These are phyloP conservation scores for Diplocarpon mali DNA, from an alignment of 2,329 filamentous ascomycete genomes.

Conservation along the genomic window DNA sequence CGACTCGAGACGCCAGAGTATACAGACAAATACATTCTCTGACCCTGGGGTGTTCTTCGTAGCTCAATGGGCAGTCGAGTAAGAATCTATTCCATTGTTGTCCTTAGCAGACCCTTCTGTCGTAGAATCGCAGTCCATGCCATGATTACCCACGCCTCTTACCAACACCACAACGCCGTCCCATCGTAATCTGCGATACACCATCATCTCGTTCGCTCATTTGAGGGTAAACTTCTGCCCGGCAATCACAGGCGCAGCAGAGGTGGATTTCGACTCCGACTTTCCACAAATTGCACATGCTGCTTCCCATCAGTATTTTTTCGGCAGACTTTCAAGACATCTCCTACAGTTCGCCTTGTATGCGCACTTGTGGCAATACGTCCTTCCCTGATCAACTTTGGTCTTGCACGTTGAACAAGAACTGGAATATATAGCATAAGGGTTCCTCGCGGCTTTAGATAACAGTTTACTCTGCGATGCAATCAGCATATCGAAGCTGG, in stretches of 20 bases:
- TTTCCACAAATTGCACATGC: conserved; percentile 56
- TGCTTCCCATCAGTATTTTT: conserved; percentile 22
- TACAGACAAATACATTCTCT: too few relatives aligned
- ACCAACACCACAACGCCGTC: too few relatives aligned
- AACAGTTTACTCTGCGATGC: conserved; percentile 48
- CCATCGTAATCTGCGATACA: too few relatives aligned
- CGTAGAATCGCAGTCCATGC: too few relatives aligned
- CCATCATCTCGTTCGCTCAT: conserved; percentile 25
- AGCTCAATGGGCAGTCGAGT: too few relatives aligned
- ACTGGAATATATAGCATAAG: conserved; percentile 52
- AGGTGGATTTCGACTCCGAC: conserved; percentile 38
- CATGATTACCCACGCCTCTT: too few relatives aligned
- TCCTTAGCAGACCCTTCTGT: too few relatives aligned
- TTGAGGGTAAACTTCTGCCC: conserved; percentile 54
- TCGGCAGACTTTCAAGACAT: neutral
- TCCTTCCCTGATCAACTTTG: conserved; percentile 50
- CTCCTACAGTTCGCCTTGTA: conserved; percentile 48
- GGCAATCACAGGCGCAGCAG: conserved; percentile 41
- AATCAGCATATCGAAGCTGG: neutral
- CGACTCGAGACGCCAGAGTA: too few relatives aligned
- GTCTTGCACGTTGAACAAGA: conserved; percentile 51
- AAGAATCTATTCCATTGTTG: too few relatives aligned
- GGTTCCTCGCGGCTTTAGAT: conserved; percentile 54
- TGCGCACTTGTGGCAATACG: conserved; percentile 50
- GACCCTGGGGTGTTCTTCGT: too few relatives aligned